A percentile compares a stretch with the other conserved stretches of the same genome.
Evolutionary conservation across 768 basidiomycete genomes (phyloP).

Genomic region (Pleurotus citrinopileatus): DNA sequence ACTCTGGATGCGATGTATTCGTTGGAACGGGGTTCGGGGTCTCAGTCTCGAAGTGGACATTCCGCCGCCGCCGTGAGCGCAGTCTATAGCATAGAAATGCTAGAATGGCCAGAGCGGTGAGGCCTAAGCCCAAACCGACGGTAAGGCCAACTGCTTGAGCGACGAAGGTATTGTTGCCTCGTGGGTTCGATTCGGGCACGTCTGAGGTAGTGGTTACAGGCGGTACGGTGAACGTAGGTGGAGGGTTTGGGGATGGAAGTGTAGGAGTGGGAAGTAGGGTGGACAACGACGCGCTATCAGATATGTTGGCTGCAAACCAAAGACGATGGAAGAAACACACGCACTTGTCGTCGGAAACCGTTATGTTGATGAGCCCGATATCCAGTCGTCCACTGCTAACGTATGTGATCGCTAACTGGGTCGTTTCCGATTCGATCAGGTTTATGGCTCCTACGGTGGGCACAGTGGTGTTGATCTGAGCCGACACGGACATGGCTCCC

Average conservation of each 20-base stretch:
- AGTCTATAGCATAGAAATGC: constrained; percentile 24
- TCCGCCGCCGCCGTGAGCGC: constrained; percentile 18
- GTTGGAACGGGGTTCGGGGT: background rate
- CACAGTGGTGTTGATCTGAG: constrained; percentile 38
- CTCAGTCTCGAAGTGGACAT: background rate
- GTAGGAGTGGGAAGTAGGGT: constrained; percentile 33
- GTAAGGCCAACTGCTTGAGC: constrained; percentile 33
- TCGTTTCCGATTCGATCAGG: constrained; percentile 35
- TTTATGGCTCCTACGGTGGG: constrained; percentile 34
- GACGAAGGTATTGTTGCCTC: constrained; percentile 18
- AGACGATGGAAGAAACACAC: constrained; percentile 7
- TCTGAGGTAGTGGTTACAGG: constrained; percentile 16
- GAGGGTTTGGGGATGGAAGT: constrained; percentile 31
- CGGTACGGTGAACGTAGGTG: constrained; percentile 26
- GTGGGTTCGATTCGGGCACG: constrained; percentile 4
- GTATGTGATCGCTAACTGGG: constrained; percentile 40
- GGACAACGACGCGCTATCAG: constrained; percentile 19
- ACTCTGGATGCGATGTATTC: background rate
- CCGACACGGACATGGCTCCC: constrained; percentile 27
- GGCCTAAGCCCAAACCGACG: constrained; percentile 30
- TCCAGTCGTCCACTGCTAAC: constrained; percentile 31
- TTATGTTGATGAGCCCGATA: constrained; percentile 33
- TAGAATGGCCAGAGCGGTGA: constrained; percentile 22
- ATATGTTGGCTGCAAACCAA: background rate
- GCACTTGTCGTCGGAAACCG: constrained; percentile 35